Base-by-base conservation (phyloP, 345 rosid species). In the Gossypioides kirkii region DNA sequence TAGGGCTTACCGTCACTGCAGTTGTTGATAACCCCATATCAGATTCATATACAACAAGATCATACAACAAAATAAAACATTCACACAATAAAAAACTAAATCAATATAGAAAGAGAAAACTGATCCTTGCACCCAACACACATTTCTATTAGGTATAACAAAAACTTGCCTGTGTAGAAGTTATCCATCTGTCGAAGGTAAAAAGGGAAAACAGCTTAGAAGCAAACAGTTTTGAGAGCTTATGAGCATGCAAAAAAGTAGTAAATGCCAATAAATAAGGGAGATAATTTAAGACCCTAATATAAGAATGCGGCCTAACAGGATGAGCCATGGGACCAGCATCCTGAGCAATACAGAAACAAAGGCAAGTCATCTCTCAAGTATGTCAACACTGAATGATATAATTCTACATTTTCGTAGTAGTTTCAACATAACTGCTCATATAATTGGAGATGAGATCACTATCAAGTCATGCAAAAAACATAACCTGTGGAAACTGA, bases 291-390 rank as follows among this genome's bases (percentile, higher is more conserved):
- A 80, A 76, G 64, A 95, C 99, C 99, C 92, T 93, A 77, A 95
- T 93, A 82, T 95, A 95, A 78, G 98, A 95, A 86, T 95, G 97
- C 10, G 99, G 98, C 61, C 96, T 86, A 69, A 95, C 98, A 76
- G 99, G 99, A 82, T 95, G 98, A 77, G 99, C 98, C 98, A 95
- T 95, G 25, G 99, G 99, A 85, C 99, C 97, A 74, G 91, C 89
- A 91, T 95, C 99, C 99, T 92, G 78, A 55, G 73, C 67, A 60
- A 59, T 72, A 16, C 32, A 58, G 77, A 55, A 61, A 67, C 71
- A 49, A 12, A 52, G 42, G 38, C 22, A 20, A 70, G 54, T 32
- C 59, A 49, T 42, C 26, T 3, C 17, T 60, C 28, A 74, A 54
- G 62, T 10, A 67, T 60, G 53, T 10, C 45, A 43, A 18, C 18